These are phyloP conservation scores for Acer negundo DNA, from an alignment of 345 rosid genomes.

Conservation along the genomic window DNA sequence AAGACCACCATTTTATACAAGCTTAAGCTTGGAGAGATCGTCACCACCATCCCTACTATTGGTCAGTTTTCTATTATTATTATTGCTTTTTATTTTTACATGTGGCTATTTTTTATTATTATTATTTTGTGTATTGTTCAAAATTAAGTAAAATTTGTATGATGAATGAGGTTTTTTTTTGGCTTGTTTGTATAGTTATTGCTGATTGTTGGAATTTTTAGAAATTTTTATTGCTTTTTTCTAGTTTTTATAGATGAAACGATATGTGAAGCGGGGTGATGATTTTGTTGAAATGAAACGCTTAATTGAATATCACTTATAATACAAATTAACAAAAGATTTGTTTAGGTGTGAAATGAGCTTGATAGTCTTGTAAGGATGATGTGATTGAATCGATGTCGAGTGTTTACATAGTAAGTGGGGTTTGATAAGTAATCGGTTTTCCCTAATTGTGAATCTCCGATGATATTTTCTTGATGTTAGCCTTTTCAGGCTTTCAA, in stretches of 20 bases:
- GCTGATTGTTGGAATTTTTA: not conserved
- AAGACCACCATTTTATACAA: slow-evolving; percentile 84
- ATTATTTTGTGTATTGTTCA: too few relatives aligned
- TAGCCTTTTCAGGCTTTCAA: not conserved
- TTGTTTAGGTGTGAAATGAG: not conserved
- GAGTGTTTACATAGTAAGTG: not conserved
- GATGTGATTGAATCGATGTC: not conserved
- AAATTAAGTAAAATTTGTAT: not conserved
- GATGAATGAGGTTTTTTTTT: not conserved
- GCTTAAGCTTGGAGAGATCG: slow-evolving; percentile 86
- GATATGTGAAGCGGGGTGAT: not conserved
- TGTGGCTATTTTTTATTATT: not conserved
- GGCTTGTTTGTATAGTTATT: not conserved
- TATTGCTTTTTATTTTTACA: not conserved
- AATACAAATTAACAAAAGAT: too few relatives aligned
- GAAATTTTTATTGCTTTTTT: not conserved
- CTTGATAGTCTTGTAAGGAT: not conserved
- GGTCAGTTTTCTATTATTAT: slow-evolving; percentile 39
- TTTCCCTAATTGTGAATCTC: slow-evolving; percentile 16
- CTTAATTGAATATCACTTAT: not conserved
- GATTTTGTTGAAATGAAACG: not conserved
- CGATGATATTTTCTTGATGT: not conserved
- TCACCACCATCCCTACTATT: slow-evolving; percentile 81
- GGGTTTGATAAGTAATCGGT: not conserved
- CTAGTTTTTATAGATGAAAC: not conserved